Base-by-base conservation (phyloP, 345 rosid species). In the Rhizophora apiculata region DNA sequence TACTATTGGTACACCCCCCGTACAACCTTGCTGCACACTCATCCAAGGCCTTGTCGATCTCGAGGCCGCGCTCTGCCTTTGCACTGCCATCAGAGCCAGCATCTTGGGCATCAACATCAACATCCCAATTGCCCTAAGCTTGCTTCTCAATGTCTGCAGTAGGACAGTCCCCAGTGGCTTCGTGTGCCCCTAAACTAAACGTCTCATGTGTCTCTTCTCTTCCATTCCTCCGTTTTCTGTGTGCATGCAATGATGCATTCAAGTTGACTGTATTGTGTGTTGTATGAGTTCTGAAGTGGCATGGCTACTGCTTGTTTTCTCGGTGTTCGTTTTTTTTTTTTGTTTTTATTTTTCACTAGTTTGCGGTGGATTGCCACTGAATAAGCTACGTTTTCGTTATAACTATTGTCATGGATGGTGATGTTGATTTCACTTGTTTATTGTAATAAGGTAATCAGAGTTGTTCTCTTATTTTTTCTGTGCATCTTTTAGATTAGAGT, bases 21-120 rank as follows among this genome's bases (percentile, higher is more conserved):
- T 76, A 1, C 34, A 72, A 65, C 88, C 86, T 30, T 85, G 88
- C 77, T 85, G 88, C 72, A 68, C 74, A 65, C 81, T 85, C 60
- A 58, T 85, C 43, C 63, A 76, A 63, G 86, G 85, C 56, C 86
- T 85, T 5, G 83, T 77, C 52, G 83, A 85, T 74, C 75, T 82
- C 53, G 88, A 85, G 65, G 86, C 88, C n/a, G 86, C 88, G 30
- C 68, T 76, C 48, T 85, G 88, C 76, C 88, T 85, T 39, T 85
- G 88, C 77, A 85, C 86, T 2, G 86, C 86, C 32, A 76, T 85
- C 46, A 82, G 72, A 79, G 86, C 80, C 58, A 82, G 76, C 69
- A 20, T 85, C 67, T 72, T 85, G 71, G 88, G 88, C 27, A 76
- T 85, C 73, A 82, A 81, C 79, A 76, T 85, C 32, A 81, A 82